These are phyloP conservation scores for Globisporangium iwayamae DNA, from an alignment of 352 stramenopile species.

Conservation along the genomic window DNA sequence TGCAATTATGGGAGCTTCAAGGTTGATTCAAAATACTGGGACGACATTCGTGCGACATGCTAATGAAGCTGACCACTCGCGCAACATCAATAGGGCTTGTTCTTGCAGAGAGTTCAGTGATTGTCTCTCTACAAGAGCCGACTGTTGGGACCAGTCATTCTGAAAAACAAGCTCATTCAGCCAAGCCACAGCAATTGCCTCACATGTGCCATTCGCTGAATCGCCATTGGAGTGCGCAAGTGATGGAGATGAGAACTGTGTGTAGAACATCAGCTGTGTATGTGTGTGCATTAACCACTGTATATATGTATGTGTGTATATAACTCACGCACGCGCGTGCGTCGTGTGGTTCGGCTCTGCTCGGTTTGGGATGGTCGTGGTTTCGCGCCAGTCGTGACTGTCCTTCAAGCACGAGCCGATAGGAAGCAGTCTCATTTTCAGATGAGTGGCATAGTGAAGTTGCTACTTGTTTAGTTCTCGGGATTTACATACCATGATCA, in stretches of 20 bases:
- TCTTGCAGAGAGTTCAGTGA: not conserved
- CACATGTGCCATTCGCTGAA: not conserved
- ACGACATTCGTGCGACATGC: constrained; percentile 16
- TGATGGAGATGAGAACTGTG: not conserved
- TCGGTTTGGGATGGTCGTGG: constrained; percentile 40
- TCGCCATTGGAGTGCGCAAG: not conserved
- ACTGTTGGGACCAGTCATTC: constrained; percentile 5
- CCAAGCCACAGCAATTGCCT: too few species aligned
- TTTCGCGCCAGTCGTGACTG: constrained; percentile 17
- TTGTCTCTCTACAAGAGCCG: constrained; percentile 8
- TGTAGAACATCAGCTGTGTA: not conserved
- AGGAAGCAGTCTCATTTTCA: constrained; percentile 24
- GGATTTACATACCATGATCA: constrained; percentile 14
- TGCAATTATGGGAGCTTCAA: not conserved
- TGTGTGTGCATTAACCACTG: not conserved
- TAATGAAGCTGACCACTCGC: not conserved
- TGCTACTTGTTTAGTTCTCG: constrained; percentile 20
- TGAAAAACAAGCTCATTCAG: not conserved
- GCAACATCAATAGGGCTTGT: not conserved
- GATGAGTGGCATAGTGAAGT: constrained; percentile 19
- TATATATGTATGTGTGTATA: not conserved
- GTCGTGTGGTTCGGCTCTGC: constrained; percentile 23
- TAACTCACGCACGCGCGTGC: not conserved
- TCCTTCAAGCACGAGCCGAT: constrained; percentile 42
- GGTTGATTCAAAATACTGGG: not conserved